phyloP scores from a whole-genome alignment of 2,329 filamentous ascomycete genomes.

The Fusarium praegraminearum region DNA sequence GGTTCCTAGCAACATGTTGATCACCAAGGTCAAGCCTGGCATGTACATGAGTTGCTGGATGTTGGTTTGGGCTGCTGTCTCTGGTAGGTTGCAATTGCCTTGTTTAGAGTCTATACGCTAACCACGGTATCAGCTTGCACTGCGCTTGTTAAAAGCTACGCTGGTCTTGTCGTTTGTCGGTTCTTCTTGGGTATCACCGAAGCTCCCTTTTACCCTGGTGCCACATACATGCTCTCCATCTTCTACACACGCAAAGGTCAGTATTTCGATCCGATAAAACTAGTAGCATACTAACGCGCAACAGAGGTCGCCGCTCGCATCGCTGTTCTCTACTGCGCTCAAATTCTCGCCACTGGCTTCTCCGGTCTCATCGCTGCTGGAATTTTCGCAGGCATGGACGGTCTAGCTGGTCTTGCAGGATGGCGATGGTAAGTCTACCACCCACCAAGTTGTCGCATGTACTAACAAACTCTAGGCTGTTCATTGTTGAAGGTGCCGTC shows the following conservation, averaged over 20 bases:
- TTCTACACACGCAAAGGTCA: constrained; percentile 52
- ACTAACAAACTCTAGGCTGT: constrained; percentile 40
- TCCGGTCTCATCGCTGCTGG: constrained; percentile 72
- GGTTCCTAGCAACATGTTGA: constrained; percentile 57
- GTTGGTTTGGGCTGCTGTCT: constrained; percentile 57
- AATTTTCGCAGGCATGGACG: constrained; percentile 61
- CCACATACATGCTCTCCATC: constrained; percentile 52
- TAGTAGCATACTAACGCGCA: constrained; percentile 47
- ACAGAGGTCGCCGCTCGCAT: constrained; percentile 72
- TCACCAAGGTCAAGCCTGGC: constrained; percentile 57
- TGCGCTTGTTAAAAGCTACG: constrained; percentile 52
- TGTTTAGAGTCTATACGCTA: neutral
- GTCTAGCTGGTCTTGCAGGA: constrained; percentile 65
- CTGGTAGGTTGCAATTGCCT: constrained; percentile 37
- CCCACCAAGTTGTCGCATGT: fast-evolving
- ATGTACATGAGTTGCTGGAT: constrained; percentile 58
- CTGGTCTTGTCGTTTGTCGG: constrained; percentile 52
- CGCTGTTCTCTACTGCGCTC: constrained; percentile 69
- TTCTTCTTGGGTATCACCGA: constrained; percentile 57
- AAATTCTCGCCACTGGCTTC: constrained; percentile 75
- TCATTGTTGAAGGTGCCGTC: constrained; percentile 67
- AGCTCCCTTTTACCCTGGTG: constrained; percentile 57
- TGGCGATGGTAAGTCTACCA: constrained; percentile 65
- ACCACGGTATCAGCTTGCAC: constrained; percentile 47
- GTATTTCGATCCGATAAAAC: fast-evolving